Evolutionary conservation across 2,329 filamentous ascomycete species (phyloP).

Genomic region (Graphilbum ipis-grandicollis): DNA sequence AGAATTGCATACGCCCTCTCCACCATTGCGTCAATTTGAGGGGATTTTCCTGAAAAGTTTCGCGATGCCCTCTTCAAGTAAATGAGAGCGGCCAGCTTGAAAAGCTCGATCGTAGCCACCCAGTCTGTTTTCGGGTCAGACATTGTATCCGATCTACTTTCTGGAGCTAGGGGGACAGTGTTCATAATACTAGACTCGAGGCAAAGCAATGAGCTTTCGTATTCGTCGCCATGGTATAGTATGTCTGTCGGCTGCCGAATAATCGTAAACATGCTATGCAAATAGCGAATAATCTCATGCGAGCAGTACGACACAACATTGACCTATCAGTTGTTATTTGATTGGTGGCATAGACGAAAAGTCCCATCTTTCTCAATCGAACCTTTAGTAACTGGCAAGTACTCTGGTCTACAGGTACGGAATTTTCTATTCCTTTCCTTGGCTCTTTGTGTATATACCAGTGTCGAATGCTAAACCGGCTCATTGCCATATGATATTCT

Average conservation of each 20-base stretch:
- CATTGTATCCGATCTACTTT: neutral
- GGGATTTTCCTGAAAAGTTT: slow-evolving; percentile 3
- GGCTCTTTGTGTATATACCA: slow-evolving; percentile 1
- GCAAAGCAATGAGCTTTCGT: neutral
- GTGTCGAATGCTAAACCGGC: slow-evolving; percentile 5
- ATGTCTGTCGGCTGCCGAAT: slow-evolving; percentile 2
- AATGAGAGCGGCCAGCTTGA: slow-evolving; percentile 2
- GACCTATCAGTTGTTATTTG: neutral
- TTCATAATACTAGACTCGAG: slow-evolving; percentile 1
- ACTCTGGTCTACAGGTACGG: neutral
- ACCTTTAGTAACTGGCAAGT: slow-evolving; percentile 2
- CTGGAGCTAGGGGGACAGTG: no score
- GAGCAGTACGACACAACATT: slow-evolving; percentile 1
- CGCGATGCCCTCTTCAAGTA: slow-evolving; percentile 3
- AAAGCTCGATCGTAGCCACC: slow-evolving; percentile 1
- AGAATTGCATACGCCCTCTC: slow-evolving; percentile 2
- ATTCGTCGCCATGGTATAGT: slow-evolving; percentile 2
- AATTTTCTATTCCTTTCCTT: neutral
- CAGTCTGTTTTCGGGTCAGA: neutral
- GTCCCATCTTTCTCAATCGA: neutral
- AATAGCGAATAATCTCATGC: slow-evolving; percentile 1
- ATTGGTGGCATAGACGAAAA: neutral
- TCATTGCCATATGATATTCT: slow-evolving; percentile 5
- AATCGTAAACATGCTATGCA: neutral
- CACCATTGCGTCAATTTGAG: slow-evolving; percentile 1